Percentiles rank a stretch among this genome's conserved stretches.
Conservation (phyloP, 371 early-diverging fungal genomes). For the Gilbertella persicaria region DNA sequence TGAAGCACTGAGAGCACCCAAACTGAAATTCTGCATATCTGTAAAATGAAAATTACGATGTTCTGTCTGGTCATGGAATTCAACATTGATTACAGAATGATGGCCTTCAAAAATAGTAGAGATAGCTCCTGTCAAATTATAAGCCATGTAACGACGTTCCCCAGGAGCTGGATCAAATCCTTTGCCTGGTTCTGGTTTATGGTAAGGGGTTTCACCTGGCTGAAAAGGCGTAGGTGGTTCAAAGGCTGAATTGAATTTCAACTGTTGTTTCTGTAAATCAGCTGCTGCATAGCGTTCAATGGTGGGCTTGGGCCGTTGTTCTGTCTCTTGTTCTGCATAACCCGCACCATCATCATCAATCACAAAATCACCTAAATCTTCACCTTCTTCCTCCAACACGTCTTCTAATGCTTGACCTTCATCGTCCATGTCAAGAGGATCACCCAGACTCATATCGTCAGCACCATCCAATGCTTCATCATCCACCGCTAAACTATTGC, state of each 20-base stretch:
- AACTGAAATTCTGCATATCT: slow-evolving; percentile 70
- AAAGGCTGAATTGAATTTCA: slow-evolving; percentile 13
- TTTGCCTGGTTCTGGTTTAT: slow-evolving; percentile 17
- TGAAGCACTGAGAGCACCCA: slow-evolving; percentile 68
- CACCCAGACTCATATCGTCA: neutral
- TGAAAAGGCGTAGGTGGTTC: slow-evolving; percentile 52
- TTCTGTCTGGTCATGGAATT: slow-evolving; percentile 81
- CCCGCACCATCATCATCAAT: slow-evolving; percentile 88
- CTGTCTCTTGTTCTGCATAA: slow-evolving; percentile 52
- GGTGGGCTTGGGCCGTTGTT: no score
- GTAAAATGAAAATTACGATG: slow-evolving; percentile 81
- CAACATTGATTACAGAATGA: slow-evolving; percentile 78
- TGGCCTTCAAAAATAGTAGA: slow-evolving; percentile 69
- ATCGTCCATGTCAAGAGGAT: slow-evolving; percentile 7
- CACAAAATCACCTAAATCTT: slow-evolving; percentile 66
- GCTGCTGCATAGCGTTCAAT: neutral
- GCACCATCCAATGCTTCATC: slow-evolving; percentile 15
- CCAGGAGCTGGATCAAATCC: slow-evolving; percentile 44
- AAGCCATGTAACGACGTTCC: slow-evolving; percentile 75
- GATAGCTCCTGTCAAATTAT: slow-evolving; percentile 82
- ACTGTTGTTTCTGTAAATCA: neutral
- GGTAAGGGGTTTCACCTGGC: slow-evolving; percentile 56
- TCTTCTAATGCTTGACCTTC: slow-evolving; percentile 19
- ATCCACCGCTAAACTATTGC: neutral
- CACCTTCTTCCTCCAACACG: slow-evolving; percentile 25